Evolutionary conservation across 768 basidiomycete genomes (phyloP), one percentile per base, ranked within the genome.

Genomic region (Xanthoconium stramineum): DNA sequence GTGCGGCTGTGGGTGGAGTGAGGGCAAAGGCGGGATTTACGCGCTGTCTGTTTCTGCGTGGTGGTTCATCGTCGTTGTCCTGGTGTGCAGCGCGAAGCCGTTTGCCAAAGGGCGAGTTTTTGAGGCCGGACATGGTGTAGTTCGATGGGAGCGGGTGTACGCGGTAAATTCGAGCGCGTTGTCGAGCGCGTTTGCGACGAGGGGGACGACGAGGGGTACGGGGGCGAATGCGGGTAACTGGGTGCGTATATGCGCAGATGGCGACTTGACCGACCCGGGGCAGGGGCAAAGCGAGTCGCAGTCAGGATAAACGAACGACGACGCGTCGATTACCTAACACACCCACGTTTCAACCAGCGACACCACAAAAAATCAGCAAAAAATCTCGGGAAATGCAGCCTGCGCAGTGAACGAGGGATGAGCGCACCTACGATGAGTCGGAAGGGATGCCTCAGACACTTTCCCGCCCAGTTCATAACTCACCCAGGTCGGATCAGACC

Each of bases 41-140:
- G 47, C 83, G 76, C 39, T 77, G 78, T 39, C 83, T 75, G 61
- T 72, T 80, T 61, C 82, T 74, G 52, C 81, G 69, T 0, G 80
- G 82, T 3, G 77, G 70, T 50, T 85, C 82, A 56, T 86, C 85
- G 20, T 70, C 72, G 30, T 59, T 40, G 65, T 88, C 85, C 63
- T 80, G 78, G 58, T 87, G 83, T 5, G 85, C 80, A 14, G 86
- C 86, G 42, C 89, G 83, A n/a, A 91, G 78, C 13, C 89, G 83
- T 67, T 91, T 91, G 42, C 88, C 89, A 72, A 89, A 91, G 1
- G 86, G 87, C 65, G 89, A 90, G 73, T 91, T 90, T 77, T 88
- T 89, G 73, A 91, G 80, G 53, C 83, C 82, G 55, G 88, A 85
- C 88, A 89, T 89, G 46, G 52, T 43, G 53, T 29, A 39, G 14